A percentile compares a stretch with the other conserved stretches of the same genome.
These are phyloP conservation scores for Rhamnella rubrinervis DNA, from an alignment of 331 rosid genomes.

Conservation along the genomic window DNA sequence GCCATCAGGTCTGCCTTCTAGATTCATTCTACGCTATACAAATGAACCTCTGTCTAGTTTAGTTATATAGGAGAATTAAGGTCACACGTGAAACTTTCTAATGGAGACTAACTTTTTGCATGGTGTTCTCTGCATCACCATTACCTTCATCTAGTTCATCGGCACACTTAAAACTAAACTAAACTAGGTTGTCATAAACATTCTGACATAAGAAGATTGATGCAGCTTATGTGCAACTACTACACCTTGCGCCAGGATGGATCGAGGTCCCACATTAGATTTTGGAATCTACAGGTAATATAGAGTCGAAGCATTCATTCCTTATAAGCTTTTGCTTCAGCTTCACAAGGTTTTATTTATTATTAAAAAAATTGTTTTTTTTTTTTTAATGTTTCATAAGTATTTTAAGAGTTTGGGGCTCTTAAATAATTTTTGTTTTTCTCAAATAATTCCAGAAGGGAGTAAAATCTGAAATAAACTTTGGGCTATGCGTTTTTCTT, in stretches of 20 bases:
- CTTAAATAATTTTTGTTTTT: too few species aligned
- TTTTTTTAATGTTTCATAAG: not conserved
- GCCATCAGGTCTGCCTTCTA: slow-evolving; percentile 63
- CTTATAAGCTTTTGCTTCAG: not conserved
- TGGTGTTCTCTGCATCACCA: too few species aligned
- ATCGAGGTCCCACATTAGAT: slow-evolving; percentile 76
- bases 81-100: too few species aligned
- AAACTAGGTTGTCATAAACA: not conserved
- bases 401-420: too few species aligned
- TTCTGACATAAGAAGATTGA: slow-evolving; percentile 23
- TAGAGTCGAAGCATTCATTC: not conserved
- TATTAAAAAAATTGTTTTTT: too few species aligned
- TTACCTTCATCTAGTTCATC: too few species aligned
- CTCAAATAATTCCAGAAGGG: too few species aligned
- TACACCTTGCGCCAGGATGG: slow-evolving; percentile 92
- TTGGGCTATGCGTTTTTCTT: not conserved
- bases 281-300: slow-evolving; percentile 83
- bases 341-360: too few species aligned
- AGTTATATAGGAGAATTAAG: too few species aligned
- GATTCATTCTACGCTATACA: not conserved
- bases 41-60: too few species aligned
- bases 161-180: not conserved
- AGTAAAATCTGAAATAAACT: too few species aligned
- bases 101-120: too few species aligned
- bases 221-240: slow-evolving; percentile 93